These are phyloP conservation scores for Fusarium sp. DNA, from an alignment of 2,329 filamentous ascomycete species.

Conservation along the genomic window DNA sequence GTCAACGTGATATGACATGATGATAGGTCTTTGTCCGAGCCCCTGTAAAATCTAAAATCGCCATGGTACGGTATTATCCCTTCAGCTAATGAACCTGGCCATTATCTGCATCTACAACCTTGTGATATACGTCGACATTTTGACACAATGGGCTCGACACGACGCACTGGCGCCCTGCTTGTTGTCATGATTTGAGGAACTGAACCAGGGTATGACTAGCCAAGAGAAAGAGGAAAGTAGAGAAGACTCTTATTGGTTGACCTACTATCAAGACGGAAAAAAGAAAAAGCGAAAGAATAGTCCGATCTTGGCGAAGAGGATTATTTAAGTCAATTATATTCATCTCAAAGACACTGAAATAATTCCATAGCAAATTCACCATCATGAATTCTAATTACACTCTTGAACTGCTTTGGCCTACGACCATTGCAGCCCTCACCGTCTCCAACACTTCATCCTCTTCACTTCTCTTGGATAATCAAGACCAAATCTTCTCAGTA, in stretches of 20 bases:
- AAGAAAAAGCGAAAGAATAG: accelerated
- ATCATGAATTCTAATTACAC: neutral
- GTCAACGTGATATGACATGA: too few relatives aligned
- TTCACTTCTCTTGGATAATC: neutral
- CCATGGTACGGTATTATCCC: too few relatives aligned
- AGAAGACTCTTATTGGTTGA: neutral
- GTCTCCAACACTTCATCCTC: neutral
- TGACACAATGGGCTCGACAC: neutral
- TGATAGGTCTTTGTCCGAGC: neutral
- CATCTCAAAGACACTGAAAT: accelerated
- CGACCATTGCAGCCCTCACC: neutral
- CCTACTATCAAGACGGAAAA: accelerated
- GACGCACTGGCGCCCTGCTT: too few relatives aligned
- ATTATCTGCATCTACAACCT: neutral
- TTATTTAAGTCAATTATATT: neutral
- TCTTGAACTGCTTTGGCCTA: neutral
- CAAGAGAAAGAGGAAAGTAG: neutral
- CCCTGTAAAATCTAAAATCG: neutral
- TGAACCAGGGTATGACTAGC: neutral
- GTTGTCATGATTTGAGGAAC: too few relatives aligned
- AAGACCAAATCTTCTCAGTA: neutral
- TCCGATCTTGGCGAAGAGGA: accelerated
- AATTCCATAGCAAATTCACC: accelerated
- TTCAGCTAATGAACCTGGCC: too few relatives aligned
- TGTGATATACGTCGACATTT: too few relatives aligned